Evolutionary conservation across 2,329 filamentous ascomycete species (phyloP).

Genomic region (Phyllosticta citrichinensis): DNA sequence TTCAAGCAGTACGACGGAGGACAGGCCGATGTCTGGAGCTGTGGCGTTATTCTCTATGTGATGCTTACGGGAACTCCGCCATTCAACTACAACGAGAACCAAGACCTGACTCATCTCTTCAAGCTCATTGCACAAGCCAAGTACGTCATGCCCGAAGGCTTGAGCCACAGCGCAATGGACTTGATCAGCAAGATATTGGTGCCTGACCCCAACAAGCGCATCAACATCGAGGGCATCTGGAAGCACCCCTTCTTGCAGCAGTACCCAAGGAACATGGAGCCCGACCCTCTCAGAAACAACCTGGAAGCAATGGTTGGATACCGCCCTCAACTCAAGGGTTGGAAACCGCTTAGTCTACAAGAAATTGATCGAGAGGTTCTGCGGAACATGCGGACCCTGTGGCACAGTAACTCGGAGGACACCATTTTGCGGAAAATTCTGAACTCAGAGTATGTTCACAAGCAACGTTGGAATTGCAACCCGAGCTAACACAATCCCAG

Average conservation of each 20-base stretch:
- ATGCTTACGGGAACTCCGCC: slow-evolving; percentile 76
- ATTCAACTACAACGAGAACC: slow-evolving; percentile 47
- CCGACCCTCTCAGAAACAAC: not conserved
- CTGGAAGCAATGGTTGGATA: slow-evolving; percentile 49
- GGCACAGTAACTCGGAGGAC: slow-evolving; percentile 74
- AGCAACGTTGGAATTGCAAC: not conserved
- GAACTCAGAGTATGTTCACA: slow-evolving; percentile 30
- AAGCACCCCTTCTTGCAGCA: slow-evolving; percentile 75
- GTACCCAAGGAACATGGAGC: slow-evolving; percentile 36
- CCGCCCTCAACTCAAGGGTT: slow-evolving; percentile 49
- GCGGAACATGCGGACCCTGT: slow-evolving; percentile 77
- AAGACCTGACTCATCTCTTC: slow-evolving; percentile 55
- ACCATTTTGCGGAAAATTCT: slow-evolving; percentile 59
- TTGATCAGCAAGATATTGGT: slow-evolving; percentile 72
- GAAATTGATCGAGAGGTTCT: slow-evolving; percentile 75
- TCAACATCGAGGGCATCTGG: slow-evolving; percentile 75
- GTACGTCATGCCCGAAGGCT: slow-evolving; percentile 35
- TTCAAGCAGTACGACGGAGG: slow-evolving; percentile 71
- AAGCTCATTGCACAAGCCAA: slow-evolving; percentile 40
- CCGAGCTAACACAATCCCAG: slow-evolving; percentile 32
- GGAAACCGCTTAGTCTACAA: slow-evolving; percentile 48
- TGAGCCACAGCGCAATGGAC: slow-evolving; percentile 62
- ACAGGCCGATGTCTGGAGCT: slow-evolving; percentile 88
- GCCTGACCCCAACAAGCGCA: slow-evolving; percentile 66
- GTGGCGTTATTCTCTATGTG: slow-evolving; percentile 66